phyloP scores from a whole-genome alignment of 2,329 filamentous ascomycete species.

The Orbilia ellipsospora region DNA sequence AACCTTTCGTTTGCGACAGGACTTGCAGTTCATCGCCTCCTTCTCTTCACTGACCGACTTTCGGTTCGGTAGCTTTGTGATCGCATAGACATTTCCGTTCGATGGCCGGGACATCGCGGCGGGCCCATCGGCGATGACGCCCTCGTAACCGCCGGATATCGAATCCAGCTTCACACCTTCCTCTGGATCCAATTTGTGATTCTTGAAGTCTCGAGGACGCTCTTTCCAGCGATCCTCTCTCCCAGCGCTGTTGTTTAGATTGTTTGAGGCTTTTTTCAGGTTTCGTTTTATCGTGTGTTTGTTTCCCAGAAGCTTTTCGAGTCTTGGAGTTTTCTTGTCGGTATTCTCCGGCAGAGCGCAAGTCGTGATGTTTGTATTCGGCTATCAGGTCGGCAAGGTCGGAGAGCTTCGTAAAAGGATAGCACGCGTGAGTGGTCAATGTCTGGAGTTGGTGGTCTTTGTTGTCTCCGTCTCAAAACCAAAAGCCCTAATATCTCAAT shows the following conservation, averaged over 20 bases:
- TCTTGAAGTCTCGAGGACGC: slow-evolving; percentile 41
- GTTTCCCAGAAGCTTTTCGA: not conserved
- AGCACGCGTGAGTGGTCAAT: too few relatives aligned
- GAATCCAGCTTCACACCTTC: slow-evolving; percentile 52
- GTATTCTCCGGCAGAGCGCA: not conserved
- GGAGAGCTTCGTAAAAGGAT: too few relatives aligned
- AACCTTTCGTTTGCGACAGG: slow-evolving; percentile 91
- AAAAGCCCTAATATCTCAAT: slow-evolving; percentile 18
- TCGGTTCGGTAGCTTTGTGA: slow-evolving; percentile 62
- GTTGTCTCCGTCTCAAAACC: slow-evolving; percentile 6
- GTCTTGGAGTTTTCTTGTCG: not conserved
- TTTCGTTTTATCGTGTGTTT: slow-evolving; percentile 6
- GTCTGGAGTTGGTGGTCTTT: not conserved
- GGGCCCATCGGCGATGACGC: slow-evolving; percentile 54
- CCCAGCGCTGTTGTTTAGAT: slow-evolving; percentile 1
- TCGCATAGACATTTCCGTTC: slow-evolving; percentile 54
- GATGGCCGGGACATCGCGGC: slow-evolving; percentile 52
- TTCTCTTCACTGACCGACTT: slow-evolving; percentile 79
- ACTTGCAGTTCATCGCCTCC: slow-evolving; percentile 96
- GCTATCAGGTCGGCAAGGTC: not conserved
- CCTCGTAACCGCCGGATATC: slow-evolving; percentile 53
- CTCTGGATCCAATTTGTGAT: slow-evolving; percentile 52
- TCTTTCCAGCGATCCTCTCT: slow-evolving; percentile 41
- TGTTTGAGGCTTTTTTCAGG: slow-evolving; percentile 2
- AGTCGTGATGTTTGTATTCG: slow-evolving; percentile 27